These are phyloP conservation scores for Aspergillus homomorphus DNA, from an alignment of 495 filamentous ascomycete species.

Conservation along the genomic window DNA sequence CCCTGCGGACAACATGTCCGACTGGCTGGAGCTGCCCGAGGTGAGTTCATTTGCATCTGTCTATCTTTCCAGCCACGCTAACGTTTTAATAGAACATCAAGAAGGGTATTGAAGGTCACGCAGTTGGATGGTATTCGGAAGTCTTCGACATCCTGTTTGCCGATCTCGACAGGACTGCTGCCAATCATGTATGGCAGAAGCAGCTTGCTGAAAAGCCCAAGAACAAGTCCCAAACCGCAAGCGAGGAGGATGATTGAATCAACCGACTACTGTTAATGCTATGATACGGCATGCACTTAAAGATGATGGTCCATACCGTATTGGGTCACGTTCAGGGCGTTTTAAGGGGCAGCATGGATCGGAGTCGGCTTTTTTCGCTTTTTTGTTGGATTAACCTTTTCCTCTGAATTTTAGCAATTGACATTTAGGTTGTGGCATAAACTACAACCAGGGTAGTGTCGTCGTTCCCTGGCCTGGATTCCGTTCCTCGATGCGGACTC, in stretches of 20 bases:
- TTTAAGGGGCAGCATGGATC: constrained; percentile 26
- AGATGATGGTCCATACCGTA: constrained; percentile 10
- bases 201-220: constrained; percentile 59
- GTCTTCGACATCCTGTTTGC: constrained; percentile 91
- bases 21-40: constrained; percentile 98
- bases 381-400: constrained; percentile 11
- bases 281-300: constrained; percentile 20
- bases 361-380: constrained; percentile 19
- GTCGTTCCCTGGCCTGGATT: neutral
- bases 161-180: constrained; percentile 67
- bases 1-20: constrained; percentile 87
- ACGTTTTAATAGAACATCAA: constrained; percentile 80
- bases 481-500: neutral
- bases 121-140: constrained; percentile 90
- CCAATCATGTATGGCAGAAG: constrained; percentile 71
- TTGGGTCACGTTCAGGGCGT: constrained; percentile 26
- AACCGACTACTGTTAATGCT: constrained; percentile 3
- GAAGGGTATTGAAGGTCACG: constrained; percentile 82
- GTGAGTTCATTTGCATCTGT: constrained; percentile 44
- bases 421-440: neutral
- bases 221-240: constrained; percentile 38
- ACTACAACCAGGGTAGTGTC: constrained; percentile 3
- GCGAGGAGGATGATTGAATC: constrained; percentile 38
- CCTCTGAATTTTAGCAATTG: constrained; percentile 7
- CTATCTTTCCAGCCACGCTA: constrained; percentile 11